These are phyloP conservation scores for Cyberlindnera maclurae DNA, from an alignment of 805 yeast species.

Conservation along the genomic window DNA sequence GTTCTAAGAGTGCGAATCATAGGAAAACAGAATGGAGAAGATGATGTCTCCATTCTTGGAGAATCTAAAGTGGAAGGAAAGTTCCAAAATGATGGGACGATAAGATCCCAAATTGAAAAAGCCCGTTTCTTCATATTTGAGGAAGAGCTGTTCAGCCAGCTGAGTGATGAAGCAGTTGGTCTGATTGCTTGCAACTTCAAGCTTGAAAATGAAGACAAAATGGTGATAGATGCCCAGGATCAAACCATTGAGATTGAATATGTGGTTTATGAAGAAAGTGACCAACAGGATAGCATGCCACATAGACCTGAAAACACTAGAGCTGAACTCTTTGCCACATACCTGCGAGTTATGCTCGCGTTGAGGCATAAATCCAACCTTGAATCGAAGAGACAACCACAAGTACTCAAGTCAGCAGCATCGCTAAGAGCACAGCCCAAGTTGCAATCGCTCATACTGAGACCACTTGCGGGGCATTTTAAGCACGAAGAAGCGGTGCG, in stretches of 20 bases:
- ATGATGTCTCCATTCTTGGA: conserved; percentile 50
- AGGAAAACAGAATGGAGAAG: conserved; percentile 37
- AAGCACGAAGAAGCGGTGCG: conserved; percentile 41
- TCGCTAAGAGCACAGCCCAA: conserved; percentile 18
- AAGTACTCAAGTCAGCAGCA: conserved; percentile 9
- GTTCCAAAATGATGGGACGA: conserved; percentile 26
- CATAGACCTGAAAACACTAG: conserved; percentile 35
- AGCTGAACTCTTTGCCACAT: conserved; percentile 28
- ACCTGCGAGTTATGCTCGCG: conserved; percentile 29
- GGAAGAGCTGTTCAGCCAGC: conserved; percentile 76
- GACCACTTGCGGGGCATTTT: conserved; percentile 54
- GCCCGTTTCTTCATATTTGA: conserved; percentile 79
- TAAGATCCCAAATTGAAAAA: conserved; percentile 50
- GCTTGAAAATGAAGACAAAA: conserved; percentile 54
- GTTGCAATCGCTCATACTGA: conserved; percentile 39
- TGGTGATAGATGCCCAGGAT: conserved; percentile 57
- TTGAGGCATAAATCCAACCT: conserved; percentile 33
- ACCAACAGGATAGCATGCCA: conserved; percentile 29
- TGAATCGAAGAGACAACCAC: conserved; percentile 20
- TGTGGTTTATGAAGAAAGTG: conserved; percentile 33
- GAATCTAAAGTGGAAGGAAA: conserved; percentile 33
- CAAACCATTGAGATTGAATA: conserved; percentile 67
- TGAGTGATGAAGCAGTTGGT: conserved; percentile 67
- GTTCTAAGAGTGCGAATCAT: conserved; percentile 54
- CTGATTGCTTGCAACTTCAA: conserved; percentile 64